Conservation (phyloP, 1,284 basidiomycete genomes). For the Puccinia novopanici region DNA sequence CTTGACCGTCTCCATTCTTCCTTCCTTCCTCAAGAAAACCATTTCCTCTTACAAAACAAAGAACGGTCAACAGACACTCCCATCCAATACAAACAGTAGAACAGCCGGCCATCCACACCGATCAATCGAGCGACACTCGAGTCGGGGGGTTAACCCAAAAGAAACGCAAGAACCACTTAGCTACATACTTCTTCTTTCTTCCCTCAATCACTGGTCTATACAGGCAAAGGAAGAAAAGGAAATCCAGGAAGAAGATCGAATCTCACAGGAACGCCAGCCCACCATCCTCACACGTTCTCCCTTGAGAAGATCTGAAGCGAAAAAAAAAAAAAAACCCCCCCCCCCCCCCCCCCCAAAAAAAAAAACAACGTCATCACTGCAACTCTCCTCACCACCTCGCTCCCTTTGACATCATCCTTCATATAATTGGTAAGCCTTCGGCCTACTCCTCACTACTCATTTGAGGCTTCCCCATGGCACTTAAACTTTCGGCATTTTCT, state of each 20-base stretch:
- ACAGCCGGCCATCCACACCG: neutral
- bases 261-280: neutral
- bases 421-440: neutral
- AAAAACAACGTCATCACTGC: neutral
- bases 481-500: neutral
- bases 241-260: neutral
- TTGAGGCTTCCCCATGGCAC: neutral
- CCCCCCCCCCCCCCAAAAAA: too few species aligned
- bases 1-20: neutral
- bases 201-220: neutral
- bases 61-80: neutral
- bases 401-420: slow-evolving; percentile 1
- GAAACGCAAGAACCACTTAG: neutral
- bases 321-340: slow-evolving; percentile 1
- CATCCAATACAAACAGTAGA: neutral
- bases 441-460: neutral
- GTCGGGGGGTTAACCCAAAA: slow-evolving; percentile 2
- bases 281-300: neutral
- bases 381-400: neutral
- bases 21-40: neutral
- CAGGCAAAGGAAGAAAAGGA: neutral
- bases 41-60: too few species aligned
- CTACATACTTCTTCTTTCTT: neutral
- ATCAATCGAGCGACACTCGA: slow-evolving; percentile 5
- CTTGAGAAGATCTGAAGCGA: neutral